Percentiles rank a stretch among this genome's conserved stretches.
These are phyloP conservation scores for Russula dissimulans DNA, from an alignment of 768 basidiomycete genomes.

Conservation along the genomic window DNA sequence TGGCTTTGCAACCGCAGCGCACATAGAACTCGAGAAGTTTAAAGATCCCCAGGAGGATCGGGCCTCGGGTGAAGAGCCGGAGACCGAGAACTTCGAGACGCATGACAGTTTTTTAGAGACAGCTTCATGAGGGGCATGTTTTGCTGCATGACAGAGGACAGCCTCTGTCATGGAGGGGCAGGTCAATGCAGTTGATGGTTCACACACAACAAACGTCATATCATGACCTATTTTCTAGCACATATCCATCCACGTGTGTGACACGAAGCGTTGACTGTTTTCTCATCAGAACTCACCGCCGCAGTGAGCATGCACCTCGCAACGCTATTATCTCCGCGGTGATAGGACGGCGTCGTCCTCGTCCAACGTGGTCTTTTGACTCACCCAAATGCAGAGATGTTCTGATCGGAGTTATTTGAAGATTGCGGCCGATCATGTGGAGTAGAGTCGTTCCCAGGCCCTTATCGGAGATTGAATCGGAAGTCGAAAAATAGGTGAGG, in stretches of 20 bases:
- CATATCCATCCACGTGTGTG: background rate
- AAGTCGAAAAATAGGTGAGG: too few relatives aligned
- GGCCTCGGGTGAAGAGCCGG: constrained; percentile 6
- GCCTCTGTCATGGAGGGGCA: background rate
- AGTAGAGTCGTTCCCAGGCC: too few relatives aligned
- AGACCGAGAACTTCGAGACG: background rate
- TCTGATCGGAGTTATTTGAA: background rate
- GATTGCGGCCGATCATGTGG: too few relatives aligned
- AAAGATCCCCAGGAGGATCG: constrained; percentile 17
- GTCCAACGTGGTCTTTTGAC: background rate
- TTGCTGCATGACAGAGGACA: background rate
- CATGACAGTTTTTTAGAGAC: background rate
- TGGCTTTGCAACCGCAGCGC: constrained; percentile 40
- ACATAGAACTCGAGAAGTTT: constrained; percentile 22
- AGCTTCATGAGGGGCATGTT: background rate
- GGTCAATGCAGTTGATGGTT: background rate
- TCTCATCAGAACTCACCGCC: background rate
- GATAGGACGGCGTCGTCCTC: too few relatives aligned
- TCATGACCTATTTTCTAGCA: background rate
- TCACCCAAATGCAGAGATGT: background rate
- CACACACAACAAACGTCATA: background rate
- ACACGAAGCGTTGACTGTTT: background rate
- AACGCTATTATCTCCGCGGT: background rate
- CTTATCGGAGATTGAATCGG: too few relatives aligned
- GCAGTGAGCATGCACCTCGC: too few relatives aligned